These are phyloP conservation scores for Fusarium oligoseptatum DNA, from an alignment of 2,329 filamentous ascomycete species.

Conservation along the genomic window DNA sequence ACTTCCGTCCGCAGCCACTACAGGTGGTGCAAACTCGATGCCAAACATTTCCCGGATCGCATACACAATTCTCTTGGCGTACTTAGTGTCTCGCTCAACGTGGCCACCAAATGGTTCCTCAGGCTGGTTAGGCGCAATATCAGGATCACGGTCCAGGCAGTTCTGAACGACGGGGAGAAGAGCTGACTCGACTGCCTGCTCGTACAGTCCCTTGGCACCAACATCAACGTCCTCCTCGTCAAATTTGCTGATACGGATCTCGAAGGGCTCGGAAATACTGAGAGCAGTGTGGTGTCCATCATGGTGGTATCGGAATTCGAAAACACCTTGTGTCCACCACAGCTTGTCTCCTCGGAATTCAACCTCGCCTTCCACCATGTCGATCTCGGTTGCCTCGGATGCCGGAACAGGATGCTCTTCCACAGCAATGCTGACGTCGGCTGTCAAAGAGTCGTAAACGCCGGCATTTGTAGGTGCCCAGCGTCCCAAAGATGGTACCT, in stretches of 20 bases:
- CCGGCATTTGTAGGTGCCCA: constrained; percentile 88
- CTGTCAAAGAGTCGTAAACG: constrained; percentile 79
- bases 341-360: constrained; percentile 92
- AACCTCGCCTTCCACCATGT: constrained; percentile 83
- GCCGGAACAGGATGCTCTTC: constrained; percentile 71
- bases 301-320: constrained; percentile 98
- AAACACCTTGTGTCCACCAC: constrained; percentile 97
- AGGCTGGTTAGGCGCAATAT: constrained; percentile 84
- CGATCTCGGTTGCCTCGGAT: constrained; percentile 65
- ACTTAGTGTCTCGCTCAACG: constrained; percentile 90
- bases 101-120: constrained; percentile 88
- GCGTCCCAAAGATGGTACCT: constrained; percentile 86
- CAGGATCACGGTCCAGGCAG: constrained; percentile 91
- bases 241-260: constrained; percentile 86
- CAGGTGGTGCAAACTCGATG: constrained; percentile 92
- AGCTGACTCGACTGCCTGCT: constrained; percentile 78
- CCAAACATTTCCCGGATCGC: constrained; percentile 97
- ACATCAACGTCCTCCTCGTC: constrained; percentile 78
- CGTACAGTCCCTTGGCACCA: constrained; percentile 71
- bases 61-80: constrained; percentile 90
- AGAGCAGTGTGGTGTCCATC: constrained; percentile 93
- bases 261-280: constrained; percentile 93
- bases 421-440: constrained; percentile 81
- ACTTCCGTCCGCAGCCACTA: constrained; percentile 92
- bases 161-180: constrained; percentile 88